Percentiles rank a stretch among this genome's conserved stretches.
phyloP scores from a whole-genome alignment of 352 stramenopile genomes.

The Phytophthora nicotianae region DNA sequence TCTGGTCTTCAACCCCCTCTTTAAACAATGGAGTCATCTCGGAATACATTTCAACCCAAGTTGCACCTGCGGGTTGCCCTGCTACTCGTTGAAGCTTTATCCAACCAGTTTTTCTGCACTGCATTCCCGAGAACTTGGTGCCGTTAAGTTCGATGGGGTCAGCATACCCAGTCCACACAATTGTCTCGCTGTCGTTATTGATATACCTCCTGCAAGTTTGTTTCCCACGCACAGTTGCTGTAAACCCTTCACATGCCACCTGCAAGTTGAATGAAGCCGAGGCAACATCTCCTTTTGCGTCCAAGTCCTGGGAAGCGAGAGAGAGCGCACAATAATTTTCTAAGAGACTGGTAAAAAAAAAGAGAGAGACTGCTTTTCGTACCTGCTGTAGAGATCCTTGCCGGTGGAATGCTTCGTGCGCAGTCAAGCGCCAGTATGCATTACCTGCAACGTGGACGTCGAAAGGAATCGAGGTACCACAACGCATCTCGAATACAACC shows the following conservation, averaged over 20 bases:
- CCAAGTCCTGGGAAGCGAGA: neutral
- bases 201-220: slow-evolving; percentile 39
- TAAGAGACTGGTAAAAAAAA: neutral
- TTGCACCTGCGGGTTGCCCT: neutral
- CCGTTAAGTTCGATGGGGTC: neutral
- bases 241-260: slow-evolving; percentile 10
- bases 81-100: slow-evolving; percentile 10
- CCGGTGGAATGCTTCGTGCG: slow-evolving; percentile 3
- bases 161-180: slow-evolving; percentile 20
- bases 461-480: slow-evolving; percentile 11
- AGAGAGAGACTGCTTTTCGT: neutral
- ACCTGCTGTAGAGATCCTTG: slow-evolving; percentile 6
- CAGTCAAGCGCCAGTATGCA: slow-evolving; percentile 13
- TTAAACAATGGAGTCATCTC: slow-evolving; percentile 39
- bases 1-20: slow-evolving; percentile 38
- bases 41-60: slow-evolving; percentile 52
- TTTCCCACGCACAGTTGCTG: slow-evolving; percentile 30
- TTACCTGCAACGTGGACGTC: slow-evolving; percentile 11
- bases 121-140: slow-evolving; percentile 3
- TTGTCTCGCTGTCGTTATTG: slow-evolving; percentile 36
- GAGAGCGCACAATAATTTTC: neutral
- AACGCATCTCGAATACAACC: slow-evolving; percentile 16
- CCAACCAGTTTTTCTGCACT: slow-evolving; percentile 38
- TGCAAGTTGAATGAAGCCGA: slow-evolving; percentile 15
- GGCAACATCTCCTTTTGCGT: neutral